Evolutionary conservation across 2,329 filamentous ascomycete genomes (phyloP), one percentile per base, ranked within the genome.

Genomic region (Claviceps pazoutovae): DNA sequence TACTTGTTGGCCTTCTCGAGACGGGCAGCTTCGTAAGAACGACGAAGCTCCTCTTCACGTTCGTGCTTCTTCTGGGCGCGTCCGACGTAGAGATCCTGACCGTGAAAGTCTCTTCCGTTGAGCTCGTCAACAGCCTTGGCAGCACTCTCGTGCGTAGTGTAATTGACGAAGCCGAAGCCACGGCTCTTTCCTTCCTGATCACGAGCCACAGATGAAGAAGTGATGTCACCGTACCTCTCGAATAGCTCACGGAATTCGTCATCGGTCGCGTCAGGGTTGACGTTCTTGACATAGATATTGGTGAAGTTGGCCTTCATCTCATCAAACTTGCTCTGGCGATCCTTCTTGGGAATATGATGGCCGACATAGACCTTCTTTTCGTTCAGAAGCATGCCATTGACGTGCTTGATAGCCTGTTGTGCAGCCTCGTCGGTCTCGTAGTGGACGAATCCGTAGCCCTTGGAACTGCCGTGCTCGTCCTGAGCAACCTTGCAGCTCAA

Each of bases 301-400:
- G 93, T 98, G 80, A 94, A 98, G 80, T 98, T 98, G 71, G 93
- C 93, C 84, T 98, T 98, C 91, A 98, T 98, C 80, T 98, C 93
- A 77, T 98, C 93, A 63, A 97, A 97, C 77, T 98, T 98, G 88
- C 88, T 95, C 81, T 97, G 93, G 64, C 93, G 91, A 68, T 98
- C 93, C 81, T 97, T 97, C 86, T 97, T 97, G 70, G 93, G 90
- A 65, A 98, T 97, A 75, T 98, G 93, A 74, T 96, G 91, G 58
- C 93, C 93, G 61, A 98, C 93, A 63, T 94, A 98, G 58, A 98
- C 93, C 82, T 98, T 98, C 85, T 98, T 98, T 82, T 98, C 93
- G 75, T 98, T 98, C 68, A 98, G 74, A 69, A 98, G 78, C 93
- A 98, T 98, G 70, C 93, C 93, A 71, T 98, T 98, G 67, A 98